Base-by-base conservation (phyloP, 805 yeast genomes). In the Jamesozyma spencerorum region DNA sequence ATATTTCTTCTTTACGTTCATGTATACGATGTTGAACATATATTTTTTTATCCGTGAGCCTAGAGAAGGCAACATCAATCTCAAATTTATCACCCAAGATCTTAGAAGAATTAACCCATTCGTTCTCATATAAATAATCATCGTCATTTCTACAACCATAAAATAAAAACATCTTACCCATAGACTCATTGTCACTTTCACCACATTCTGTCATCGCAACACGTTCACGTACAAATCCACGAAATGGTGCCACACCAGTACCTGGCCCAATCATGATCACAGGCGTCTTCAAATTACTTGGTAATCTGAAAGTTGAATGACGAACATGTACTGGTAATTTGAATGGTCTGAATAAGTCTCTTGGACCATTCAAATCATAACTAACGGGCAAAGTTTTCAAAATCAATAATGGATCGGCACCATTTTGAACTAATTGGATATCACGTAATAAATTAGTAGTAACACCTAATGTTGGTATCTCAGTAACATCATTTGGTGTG, bases 161-260 rank as follows among this genome's bases (percentile, higher is more conserved):
- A 63, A 88, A 92, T 46, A 90, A 69, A 24, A 86, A 39, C 38
- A 81, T 74, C 49, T 80, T 75, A 41, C 97, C 97, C 36, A 85
- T 65, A 10, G 69, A 74, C 39, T 61, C 63, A 18, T 31, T 26
- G 49, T 70, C 69, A 35, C 60, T 60, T 43, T 68, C 69, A 49
- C 70, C 69, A 34, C 59, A 60, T 43, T 68, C 68, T 11, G 65
- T 65, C 55, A 69, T 74, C 31, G 66, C 60, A n/a, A 79, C 83
- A 55, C 88, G 81, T 60, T 90, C 98, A 67, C 94, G 79, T 29
- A 90, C 64, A 51, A 90, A 90, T 3, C 95, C 98, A 68, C 98
- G 80, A 70, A 92, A 85, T 46, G 98, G 98, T 8, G 98, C 97
- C 38, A 90, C 90, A 62, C 98, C 98, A 3, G 98, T 92, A 49